These are phyloP conservation scores for Penicillium sp. DNA, from an alignment of 2,329 filamentous ascomycete species.

Conservation along the genomic window DNA sequence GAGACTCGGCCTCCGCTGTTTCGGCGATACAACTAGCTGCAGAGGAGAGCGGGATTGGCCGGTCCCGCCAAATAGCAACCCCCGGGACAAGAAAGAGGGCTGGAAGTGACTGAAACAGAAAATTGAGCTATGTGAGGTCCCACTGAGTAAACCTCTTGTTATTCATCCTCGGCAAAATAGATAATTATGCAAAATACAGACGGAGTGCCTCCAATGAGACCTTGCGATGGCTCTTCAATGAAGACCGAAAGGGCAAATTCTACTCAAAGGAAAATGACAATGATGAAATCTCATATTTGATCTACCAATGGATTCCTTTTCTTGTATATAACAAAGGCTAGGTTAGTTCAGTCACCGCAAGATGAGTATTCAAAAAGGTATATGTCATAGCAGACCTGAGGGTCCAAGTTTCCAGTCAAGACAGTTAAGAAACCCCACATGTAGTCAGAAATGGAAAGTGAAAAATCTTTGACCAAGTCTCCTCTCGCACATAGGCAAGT, in stretches of 20 bases:
- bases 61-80: conserved; percentile 8
- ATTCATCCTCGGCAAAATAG: background rate
- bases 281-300: background rate
- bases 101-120: background rate
- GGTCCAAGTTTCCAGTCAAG: conserved; percentile 7
- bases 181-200: background rate
- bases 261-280: background rate
- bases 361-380: conserved; percentile 13
- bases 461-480: conserved; percentile 1
- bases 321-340: background rate
- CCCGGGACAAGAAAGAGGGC: background rate
- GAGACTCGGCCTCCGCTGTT: conserved; percentile 16
- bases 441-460: background rate
- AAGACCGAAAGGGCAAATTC: background rate
- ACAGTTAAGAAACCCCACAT: conserved; percentile 5
- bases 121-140: background rate
- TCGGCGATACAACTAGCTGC: conserved; percentile 6
- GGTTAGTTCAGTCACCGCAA: background rate
- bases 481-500: conserved; percentile 4
- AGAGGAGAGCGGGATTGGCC: conserved; percentile 10
- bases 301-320: conserved; percentile 2
- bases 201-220: background rate
- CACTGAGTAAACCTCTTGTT: background rate
- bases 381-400: conserved; percentile 16
- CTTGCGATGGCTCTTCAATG: background rate